These are phyloP conservation scores for Cantharellus anzutake DNA, from an alignment of 768 basidiomycete species.

Conservation along the genomic window DNA sequence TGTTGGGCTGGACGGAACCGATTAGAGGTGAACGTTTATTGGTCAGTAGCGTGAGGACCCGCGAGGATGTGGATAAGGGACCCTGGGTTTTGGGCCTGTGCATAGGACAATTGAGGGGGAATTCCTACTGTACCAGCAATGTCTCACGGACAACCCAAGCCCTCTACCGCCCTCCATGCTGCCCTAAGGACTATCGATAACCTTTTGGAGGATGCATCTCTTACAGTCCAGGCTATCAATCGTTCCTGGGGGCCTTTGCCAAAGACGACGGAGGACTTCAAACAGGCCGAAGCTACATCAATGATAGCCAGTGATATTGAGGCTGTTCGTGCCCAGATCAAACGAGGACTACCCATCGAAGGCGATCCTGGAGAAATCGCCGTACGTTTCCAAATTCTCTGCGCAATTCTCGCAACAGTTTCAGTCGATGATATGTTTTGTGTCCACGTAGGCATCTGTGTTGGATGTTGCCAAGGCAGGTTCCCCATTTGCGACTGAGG, in stretches of 20 bases:
- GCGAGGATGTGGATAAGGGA: no score
- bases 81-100: no score
- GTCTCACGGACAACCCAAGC: no score
- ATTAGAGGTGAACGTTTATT: no score
- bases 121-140: no score
- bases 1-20: no score
- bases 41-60: no score
- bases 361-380: not conserved
- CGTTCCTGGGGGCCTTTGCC: not conserved
- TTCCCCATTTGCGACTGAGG: not conserved
- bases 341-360: constrained; percentile 2
- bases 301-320: constrained; percentile 1
- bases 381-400: not conserved
- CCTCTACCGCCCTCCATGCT: not conserved
- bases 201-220: not conserved
- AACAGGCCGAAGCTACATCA: not conserved
- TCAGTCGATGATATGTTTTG: no score
- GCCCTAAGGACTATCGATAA: not conserved
- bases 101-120: no score
- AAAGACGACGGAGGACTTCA: not conserved
- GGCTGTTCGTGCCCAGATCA: constrained; percentile 1
- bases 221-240: not conserved
- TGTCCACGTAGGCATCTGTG: no score
- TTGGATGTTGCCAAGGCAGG: no score
- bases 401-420: not conserved